Conservation (phyloP, 768 basidiomycete species). For the Serendipita indica region DNA sequence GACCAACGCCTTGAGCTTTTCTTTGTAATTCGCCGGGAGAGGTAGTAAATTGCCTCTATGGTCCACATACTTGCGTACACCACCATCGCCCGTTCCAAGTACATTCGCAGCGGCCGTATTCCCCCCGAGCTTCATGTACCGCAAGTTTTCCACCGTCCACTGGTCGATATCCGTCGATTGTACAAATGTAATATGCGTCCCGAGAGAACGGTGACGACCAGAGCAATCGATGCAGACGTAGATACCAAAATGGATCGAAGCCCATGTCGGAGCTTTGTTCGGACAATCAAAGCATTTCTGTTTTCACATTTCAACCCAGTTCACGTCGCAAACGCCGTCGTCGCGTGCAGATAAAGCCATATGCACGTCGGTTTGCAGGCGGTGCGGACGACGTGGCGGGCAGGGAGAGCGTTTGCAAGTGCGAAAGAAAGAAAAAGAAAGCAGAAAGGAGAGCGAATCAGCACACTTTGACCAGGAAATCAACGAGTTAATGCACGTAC, state of each 20-base stretch:
- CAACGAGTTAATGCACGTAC: neutral
- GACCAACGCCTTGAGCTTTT: constrained; percentile 68
- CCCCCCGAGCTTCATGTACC: constrained; percentile 93
- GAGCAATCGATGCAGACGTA: constrained; percentile 99
- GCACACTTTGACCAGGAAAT: neutral
- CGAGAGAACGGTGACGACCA: constrained; percentile 86
- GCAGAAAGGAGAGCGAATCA: neutral
- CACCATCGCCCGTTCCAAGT: neutral
- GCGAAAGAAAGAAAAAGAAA: neutral
- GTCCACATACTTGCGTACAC: neutral
- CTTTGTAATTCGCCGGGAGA: constrained; percentile 44
- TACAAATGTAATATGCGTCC: constrained; percentile 96
- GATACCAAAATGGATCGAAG: constrained; percentile 88
- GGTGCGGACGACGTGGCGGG: neutral
- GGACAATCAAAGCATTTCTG: constrained; percentile 89
- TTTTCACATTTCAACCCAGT: neutral
- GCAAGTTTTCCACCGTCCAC: constrained; percentile 82
- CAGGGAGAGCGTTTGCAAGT: neutral
- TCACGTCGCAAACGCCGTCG: too few relatives aligned
- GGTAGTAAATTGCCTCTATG: neutral
- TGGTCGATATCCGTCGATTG: constrained; percentile 91
- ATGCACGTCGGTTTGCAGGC: neutral
- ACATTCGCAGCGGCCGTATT: constrained; percentile 52
- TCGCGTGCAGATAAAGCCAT: too few relatives aligned
- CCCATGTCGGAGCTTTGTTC: constrained; percentile 95